Evolutionary conservation across 2,329 filamentous ascomycete species (phyloP), one percentile per base, ranked within the genome.

Genomic region (Trichoderma sp.): DNA sequence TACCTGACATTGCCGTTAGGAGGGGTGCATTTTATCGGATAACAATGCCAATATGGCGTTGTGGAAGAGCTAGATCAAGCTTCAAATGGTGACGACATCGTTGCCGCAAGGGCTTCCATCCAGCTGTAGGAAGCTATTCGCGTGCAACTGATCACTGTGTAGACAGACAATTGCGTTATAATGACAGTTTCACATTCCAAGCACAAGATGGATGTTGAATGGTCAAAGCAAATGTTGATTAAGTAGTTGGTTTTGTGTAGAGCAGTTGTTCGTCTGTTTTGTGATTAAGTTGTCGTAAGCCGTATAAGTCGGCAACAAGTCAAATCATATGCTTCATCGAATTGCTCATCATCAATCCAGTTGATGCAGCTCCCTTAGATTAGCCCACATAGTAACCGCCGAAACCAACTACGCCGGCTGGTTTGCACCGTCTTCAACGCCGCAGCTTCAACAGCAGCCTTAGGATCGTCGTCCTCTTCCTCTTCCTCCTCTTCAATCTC

Each of bases 321-420:
- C n/a, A 27, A 29, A 41, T 41, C 18, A 16, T 27, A 27, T 59
- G 50, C 4, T 35, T 38, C n/a, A 69, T 27, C 6, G 18, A 53
- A 7, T 12, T 35, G 33, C n/a, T 0, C 8, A 14, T n/a, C 66
- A 31, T 60, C 6, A 56, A 53, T 9, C 12, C 33, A 7, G 6
- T 9, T 16, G 21, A 27, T 5, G 12, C 8, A 18, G n/a, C 9
- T n/a, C 8, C 29, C 7, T 79, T 75, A 79, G 24, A 77, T 38
- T 74, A 82, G 56, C 1, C 81, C 81, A 41, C 82, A 83, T 31
- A 83, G 75, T 33, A 83, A 29, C 29, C 67, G 67, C 72, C 77
- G 79, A 80, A 82, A 82, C 77, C 77, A 79, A n/a, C 73, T 35
- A 53, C 53, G 56, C 21, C 69, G 77, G 21, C 56, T 29, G 29